phyloP scores from a whole-genome alignment of 2,329 filamentous ascomycete genomes.

The Blumeria graminis region DNA sequence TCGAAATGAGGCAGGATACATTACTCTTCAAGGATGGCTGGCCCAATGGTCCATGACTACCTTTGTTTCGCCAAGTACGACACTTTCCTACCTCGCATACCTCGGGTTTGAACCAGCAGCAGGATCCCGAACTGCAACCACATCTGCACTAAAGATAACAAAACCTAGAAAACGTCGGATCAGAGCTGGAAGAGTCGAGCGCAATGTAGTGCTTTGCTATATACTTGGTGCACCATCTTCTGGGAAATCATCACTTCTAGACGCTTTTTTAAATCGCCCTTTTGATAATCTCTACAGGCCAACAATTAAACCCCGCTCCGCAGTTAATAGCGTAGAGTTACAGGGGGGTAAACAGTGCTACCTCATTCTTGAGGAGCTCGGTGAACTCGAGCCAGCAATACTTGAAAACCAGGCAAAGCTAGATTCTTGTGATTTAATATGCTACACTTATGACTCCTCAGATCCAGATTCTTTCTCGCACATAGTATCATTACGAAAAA shows the following conservation, averaged over 20 bases:
- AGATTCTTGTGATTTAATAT: slow-evolving; percentile 79
- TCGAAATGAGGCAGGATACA: slow-evolving; percentile 80
- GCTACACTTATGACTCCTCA: slow-evolving; percentile 90
- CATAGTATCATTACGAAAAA: slow-evolving; percentile 56
- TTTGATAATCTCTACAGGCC: slow-evolving; percentile 70
- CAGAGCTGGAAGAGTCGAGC: slow-evolving; percentile 63
- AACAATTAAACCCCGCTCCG: slow-evolving; percentile 81
- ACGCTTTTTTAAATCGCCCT: slow-evolving; percentile 72
- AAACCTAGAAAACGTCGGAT: slow-evolving; percentile 71
- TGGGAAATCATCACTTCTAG: slow-evolving; percentile 76
- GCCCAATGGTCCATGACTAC: slow-evolving; percentile 99
- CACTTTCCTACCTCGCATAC: slow-evolving; percentile 85
- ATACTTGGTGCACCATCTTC: slow-evolving; percentile 65
- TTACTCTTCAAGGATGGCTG: slow-evolving; percentile 91
- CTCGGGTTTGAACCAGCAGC: slow-evolving; percentile 74
- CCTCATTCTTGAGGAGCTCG: slow-evolving; percentile 81
- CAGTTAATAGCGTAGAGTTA: slow-evolving; percentile 89
- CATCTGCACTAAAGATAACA: slow-evolving; percentile 72
- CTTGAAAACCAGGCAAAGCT: slow-evolving; percentile 78
- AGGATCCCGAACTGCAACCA: slow-evolving; percentile 52
- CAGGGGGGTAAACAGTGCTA: slow-evolving; percentile 94
- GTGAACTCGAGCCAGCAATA: slow-evolving; percentile 84
- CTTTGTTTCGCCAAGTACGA: slow-evolving; percentile 84
- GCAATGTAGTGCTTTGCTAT: slow-evolving; percentile 87
- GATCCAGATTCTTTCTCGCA: slow-evolving; percentile 91